Evolutionary conservation across 352 stramenopile genomes (phyloP), one percentile per base, ranked within the genome.

Genomic region (Phytophthora fragariaefolia): DNA sequence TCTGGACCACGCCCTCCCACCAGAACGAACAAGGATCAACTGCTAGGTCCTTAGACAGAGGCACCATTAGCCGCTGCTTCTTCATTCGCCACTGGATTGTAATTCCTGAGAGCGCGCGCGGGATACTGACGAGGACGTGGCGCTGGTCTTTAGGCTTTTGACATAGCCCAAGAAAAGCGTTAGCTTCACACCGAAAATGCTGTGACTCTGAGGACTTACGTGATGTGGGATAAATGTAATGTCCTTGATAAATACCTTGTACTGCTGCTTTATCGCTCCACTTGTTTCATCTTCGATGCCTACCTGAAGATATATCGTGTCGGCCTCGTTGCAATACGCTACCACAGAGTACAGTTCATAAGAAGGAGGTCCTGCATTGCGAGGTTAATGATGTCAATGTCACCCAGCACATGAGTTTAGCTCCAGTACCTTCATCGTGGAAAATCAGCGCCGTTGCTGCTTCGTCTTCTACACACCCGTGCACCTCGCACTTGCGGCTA

Each of bases 161-260:
- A 27, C 34, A 51, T 17, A 55, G 30, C 30, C 6, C 30, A 47
- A 10, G 23, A 38, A 13, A 7, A 32, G 18, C 36, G 46, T 58
- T 46, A 58, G 28, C 18, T 50, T 22, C 17, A 10, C 23, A 13
- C 5, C 13, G 40, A 23, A 23, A 23, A 46, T 23, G 9, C 22
- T 6, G 15, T 43, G 40, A 50, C 8, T 2, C 24, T 46, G 46
- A 26, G 5, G 27, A 42, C 53, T 27, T 55, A 70, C 60, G 2
- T 70, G 66, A 34, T 74, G 66, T 2, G 23, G 53, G 22, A 74
- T 49, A 18, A 63, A 57, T n/a, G 46, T 20, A 13, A 70, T 36
- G 23, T 70, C 54, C 38, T 70, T 70, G 40, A 66, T 17, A 32
- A 66, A 63, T 9, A 66, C 22, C 22, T 70, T 70, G 34, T 58